Base-by-base conservation (phyloP, 768 basidiomycete genomes). In the Tulasnella sp. region DNA sequence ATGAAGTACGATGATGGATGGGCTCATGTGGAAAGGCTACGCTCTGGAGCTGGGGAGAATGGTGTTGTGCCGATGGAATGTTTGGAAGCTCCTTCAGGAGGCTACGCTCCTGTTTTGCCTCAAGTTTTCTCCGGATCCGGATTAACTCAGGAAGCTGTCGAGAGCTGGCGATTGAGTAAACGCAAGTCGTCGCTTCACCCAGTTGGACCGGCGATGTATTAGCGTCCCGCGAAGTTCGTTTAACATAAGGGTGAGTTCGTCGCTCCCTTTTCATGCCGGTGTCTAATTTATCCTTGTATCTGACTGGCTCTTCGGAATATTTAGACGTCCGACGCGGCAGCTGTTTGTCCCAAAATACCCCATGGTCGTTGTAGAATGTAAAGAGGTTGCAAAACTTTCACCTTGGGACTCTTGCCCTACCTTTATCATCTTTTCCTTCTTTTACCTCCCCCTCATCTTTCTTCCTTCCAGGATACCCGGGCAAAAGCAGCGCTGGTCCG, bases 41-140 rank as follows among this genome's bases (percentile, higher is more conserved):
- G 42, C 34, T 72, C 70, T 22, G 76, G 70, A 29, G 76, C 71
- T 37, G 70, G 70, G 2, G 73, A 77, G 52, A 68, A 39, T 31
- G 77, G 77, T 36, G 77, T 72, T 36, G 77, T 77, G 25, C 77
- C 77, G 36, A n/a, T 77, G 37, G 71, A 74, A 34, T 77, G 77
- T 40, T 67, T 77, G 17, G 64, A 76, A 31, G 38, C 75, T n/a
- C 22, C 39, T 76, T 64, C 58, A 64, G 58, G 58, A 1, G 58
- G 75, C 29, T 14, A 42, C 67, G 39, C 36, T 42, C 38, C 52
- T 38, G 52, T 38, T 64, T 31, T 49, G 45, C 67, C 71, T 17
- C 37, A 12, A 76, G 71, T 29, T 34, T 67, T 77, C n/a, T 58
- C 71, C 38, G 71, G 76, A 9, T 22, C 45, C 31, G 76, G 76